Evolutionary conservation across 2,329 filamentous ascomycete species (phyloP).

Genomic region (Fusarium sp.): DNA sequence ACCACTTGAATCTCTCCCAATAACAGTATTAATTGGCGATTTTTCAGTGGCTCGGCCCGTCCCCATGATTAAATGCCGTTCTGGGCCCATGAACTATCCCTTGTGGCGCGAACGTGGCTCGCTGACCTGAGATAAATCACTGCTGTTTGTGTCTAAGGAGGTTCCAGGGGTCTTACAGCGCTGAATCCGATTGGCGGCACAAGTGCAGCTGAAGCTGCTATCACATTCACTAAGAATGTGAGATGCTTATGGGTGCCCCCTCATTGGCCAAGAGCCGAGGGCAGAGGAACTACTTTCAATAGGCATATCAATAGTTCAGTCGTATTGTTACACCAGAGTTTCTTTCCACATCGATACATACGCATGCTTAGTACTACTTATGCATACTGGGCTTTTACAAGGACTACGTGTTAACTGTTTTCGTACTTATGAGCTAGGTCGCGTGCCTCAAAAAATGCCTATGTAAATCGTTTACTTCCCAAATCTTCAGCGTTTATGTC

Average conservation of each 20-base stretch:
- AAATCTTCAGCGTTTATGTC: background rate
- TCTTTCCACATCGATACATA: background rate
- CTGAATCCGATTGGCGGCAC: background rate
- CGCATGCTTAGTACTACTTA: background rate
- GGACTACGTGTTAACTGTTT: fast-evolving
- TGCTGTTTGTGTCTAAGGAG: background rate
- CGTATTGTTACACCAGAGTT: background rate
- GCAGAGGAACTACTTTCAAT: background rate
- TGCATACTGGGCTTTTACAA: background rate
- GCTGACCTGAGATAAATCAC: background rate
- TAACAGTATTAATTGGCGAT: background rate
- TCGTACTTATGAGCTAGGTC: background rate
- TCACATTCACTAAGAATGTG: background rate
- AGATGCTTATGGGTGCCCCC: too few species aligned
- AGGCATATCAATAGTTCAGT: background rate
- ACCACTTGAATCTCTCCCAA: background rate
- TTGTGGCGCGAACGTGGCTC: background rate
- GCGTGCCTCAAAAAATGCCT: fast-evolving
- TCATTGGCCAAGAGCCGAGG: background rate
- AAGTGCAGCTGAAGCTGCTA: background rate
- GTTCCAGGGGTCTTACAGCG: background rate
- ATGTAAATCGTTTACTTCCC: background rate
- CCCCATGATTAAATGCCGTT: background rate
- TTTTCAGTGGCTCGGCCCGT: constrained; percentile 1
- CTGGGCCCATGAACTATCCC: background rate